Conservation (phyloP, 352 stramenopile genomes). For the Pythium chondricola region DNA sequence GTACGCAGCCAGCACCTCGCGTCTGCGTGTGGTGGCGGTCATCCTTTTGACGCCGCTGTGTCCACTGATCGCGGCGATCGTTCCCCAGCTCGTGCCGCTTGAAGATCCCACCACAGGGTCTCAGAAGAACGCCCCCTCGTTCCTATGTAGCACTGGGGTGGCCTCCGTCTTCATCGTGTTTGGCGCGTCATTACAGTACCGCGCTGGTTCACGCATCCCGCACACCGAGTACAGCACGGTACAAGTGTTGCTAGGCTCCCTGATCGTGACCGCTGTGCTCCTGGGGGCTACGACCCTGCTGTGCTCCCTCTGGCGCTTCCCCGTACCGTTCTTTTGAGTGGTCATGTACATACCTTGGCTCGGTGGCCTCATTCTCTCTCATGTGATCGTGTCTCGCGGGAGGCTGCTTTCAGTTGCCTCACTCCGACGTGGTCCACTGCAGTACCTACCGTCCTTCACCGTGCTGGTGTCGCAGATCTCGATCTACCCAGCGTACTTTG, state of each 20-base stretch:
- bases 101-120: too few relatives aligned
- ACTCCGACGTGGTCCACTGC: not conserved
- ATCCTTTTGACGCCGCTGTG: too few relatives aligned
- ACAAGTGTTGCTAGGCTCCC: not conserved
- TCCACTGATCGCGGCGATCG: too few relatives aligned
- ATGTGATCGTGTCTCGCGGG: not conserved
- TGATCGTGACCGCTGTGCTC: not conserved
- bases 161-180: too few relatives aligned
- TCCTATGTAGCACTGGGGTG: too few relatives aligned
- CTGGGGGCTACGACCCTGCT: not conserved
- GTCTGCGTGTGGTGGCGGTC: too few relatives aligned
- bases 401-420: not conserved
- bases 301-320: not conserved
- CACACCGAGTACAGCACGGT: not conserved
- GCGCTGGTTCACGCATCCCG: not conserved
- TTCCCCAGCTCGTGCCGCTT: too few relatives aligned
- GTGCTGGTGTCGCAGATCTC: not conserved
- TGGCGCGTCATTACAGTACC: not conserved
- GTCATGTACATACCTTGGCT: not conserved
- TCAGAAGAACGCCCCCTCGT: too few relatives aligned
- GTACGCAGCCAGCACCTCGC: too few relatives aligned
- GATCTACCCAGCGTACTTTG: constrained; percentile 8
- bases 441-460: not conserved
- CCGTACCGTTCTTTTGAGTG: not conserved
- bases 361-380: not conserved